Conservation (phyloP, 768 basidiomycete genomes). For the Boletus vermiculosoides region DNA sequence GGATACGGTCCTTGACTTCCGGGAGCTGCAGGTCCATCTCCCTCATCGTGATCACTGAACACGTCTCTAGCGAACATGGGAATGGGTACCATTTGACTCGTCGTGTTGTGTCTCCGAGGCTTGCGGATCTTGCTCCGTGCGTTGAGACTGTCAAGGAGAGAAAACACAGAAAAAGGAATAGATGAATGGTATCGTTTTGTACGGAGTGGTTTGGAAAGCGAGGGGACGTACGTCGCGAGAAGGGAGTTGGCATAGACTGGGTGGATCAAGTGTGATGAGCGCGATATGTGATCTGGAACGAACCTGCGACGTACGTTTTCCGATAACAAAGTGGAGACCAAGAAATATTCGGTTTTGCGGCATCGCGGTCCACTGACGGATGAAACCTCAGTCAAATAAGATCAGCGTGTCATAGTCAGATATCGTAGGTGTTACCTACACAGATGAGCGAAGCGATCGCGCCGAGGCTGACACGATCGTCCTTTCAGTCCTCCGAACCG, state of each 20-base stretch:
- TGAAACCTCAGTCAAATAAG: background rate
- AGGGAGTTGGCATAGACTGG: slow-evolving; percentile 28
- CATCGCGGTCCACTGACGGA: slow-evolving; percentile 20
- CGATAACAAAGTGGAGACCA: slow-evolving; percentile 25
- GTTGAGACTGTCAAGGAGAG: slow-evolving; percentile 18
- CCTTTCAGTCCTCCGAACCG: background rate
- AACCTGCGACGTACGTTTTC: slow-evolving; percentile 16
- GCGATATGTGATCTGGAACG: background rate
- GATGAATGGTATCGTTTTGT: background rate
- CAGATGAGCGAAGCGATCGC: slow-evolving; percentile 19
- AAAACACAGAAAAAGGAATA: background rate
- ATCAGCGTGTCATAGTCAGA: background rate
- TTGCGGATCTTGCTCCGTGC: slow-evolving; percentile 14
- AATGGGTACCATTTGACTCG: slow-evolving; percentile 3
- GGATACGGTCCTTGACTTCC: background rate
- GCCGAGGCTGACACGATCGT: slow-evolving; percentile 7
- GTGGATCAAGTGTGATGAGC: background rate
- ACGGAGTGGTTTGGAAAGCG: background rate
- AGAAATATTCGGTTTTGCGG: slow-evolving; percentile 26
- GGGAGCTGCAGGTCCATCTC: background rate
- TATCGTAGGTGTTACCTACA: slow-evolving; percentile 4
- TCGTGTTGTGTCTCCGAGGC: background rate
- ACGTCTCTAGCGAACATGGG: background rate
- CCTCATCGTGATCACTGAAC: background rate
- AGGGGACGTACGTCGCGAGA: slow-evolving; percentile 23